Evolutionary conservation across 352 stramenopile genomes (phyloP).

Genomic region (Phytophthora parvispora): DNA sequence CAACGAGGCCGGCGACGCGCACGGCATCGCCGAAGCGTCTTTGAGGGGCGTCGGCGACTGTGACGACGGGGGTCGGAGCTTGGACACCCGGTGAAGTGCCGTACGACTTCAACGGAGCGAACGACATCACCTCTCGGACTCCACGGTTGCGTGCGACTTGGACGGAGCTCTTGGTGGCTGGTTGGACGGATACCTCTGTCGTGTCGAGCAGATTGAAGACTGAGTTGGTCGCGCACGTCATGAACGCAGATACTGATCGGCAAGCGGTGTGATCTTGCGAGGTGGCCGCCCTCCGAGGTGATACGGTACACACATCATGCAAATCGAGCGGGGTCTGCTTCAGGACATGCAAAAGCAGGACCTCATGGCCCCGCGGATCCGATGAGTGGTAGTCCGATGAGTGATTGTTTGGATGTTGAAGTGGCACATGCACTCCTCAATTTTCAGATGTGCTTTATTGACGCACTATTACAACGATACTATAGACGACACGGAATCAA

Average conservation of each 20-base stretch:
- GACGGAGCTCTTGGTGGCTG: not conserved
- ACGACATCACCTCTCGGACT: conserved; percentile 18
- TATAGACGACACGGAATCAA: no score
- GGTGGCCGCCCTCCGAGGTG: not conserved
- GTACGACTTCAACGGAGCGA: conserved; percentile 22
- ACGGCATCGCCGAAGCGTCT: conserved; percentile 22
- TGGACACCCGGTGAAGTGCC: conserved; percentile 4
- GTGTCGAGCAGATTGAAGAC: conserved; percentile 22
- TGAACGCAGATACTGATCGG: not conserved
- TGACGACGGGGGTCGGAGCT: not conserved
- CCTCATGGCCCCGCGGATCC: not conserved
- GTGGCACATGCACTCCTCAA: not conserved
- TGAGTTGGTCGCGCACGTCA: conserved; percentile 2
- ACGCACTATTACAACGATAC: no score
- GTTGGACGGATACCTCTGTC: not conserved
- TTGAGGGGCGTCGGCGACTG: not conserved
- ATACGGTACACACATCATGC: conserved; percentile 9
- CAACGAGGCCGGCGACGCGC: conserved; percentile 18
- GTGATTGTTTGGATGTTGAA: not conserved
- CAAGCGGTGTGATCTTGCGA: not conserved
- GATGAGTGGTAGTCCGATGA: not conserved
- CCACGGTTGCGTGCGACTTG: no score
- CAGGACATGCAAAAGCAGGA: conserved; percentile 2
- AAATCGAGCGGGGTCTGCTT: not conserved
- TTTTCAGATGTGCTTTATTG: not conserved